phyloP scores from a whole-genome alignment of 768 basidiomycete species.

The Suillus tomentosus region DNA sequence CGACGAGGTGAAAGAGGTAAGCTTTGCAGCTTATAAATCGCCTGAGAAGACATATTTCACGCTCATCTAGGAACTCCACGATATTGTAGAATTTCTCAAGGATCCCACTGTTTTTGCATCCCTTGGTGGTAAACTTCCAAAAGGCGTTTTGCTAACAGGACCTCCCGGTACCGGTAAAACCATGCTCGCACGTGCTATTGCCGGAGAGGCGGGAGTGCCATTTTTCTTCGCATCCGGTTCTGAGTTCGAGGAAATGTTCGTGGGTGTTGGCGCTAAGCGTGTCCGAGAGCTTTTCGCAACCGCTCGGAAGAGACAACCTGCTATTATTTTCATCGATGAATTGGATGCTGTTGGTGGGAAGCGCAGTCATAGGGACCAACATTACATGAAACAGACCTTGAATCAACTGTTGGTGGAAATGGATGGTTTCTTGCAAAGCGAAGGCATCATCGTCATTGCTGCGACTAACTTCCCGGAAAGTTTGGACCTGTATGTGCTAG shows the following conservation, averaged over 20 bases:
- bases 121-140: slow-evolving; percentile 92
- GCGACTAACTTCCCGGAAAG: slow-evolving; percentile 98
- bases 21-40: slow-evolving; percentile 17
- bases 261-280: slow-evolving; percentile 92
- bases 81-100: slow-evolving; percentile 93
- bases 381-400: slow-evolving; percentile 91
- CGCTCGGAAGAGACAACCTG: slow-evolving; percentile 91
- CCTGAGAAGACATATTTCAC: slow-evolving; percentile 1
- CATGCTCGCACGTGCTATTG: slow-evolving; percentile 94
- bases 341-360: slow-evolving; percentile 93
- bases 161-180: slow-evolving; percentile 84
- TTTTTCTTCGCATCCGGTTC: slow-evolving; percentile 97
- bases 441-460: slow-evolving; percentile 94
- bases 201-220: slow-evolving; percentile 96
- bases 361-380: slow-evolving; percentile 79
- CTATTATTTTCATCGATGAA: slow-evolving; percentile 99
- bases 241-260: slow-evolving; percentile 98
- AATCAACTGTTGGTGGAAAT: slow-evolving; percentile 97
- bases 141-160: slow-evolving; percentile 90
- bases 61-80: slow-evolving; percentile 74
- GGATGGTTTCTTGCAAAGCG: slow-evolving; percentile 93
- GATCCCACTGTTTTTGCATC: slow-evolving; percentile 89
- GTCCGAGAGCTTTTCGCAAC: slow-evolving; percentile 93
- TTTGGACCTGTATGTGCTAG: slow-evolving; percentile 73
- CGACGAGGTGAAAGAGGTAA: slow-evolving; percentile 92